Percentiles rank a stretch among this genome's conserved stretches.
phyloP scores from a whole-genome alignment of 2,329 filamentous ascomycete species.

The Microdochium paspali region DNA sequence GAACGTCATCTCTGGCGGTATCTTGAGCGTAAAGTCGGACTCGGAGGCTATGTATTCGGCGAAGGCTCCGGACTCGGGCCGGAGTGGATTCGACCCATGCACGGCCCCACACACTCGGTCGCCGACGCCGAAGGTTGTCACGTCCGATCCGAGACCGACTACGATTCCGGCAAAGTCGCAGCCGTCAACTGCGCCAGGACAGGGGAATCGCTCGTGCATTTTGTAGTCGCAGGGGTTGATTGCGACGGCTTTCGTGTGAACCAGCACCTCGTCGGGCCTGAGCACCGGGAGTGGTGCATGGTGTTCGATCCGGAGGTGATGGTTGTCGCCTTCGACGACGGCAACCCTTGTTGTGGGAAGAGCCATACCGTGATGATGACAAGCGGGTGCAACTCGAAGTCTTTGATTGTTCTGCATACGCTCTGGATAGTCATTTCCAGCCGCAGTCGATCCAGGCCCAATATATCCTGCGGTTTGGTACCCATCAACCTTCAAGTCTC shows the following conservation, averaged over 20 bases:
- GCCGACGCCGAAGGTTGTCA: slow-evolving; percentile 14
- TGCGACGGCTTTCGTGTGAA: slow-evolving; percentile 4
- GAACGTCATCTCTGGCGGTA: slow-evolving; percentile 19
- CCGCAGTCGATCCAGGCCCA: too few relatives aligned
- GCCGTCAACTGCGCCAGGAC: slow-evolving; percentile 4
- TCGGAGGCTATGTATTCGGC: slow-evolving; percentile 21
- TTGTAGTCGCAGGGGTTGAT: slow-evolving; percentile 5
- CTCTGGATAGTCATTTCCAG: too few relatives aligned
- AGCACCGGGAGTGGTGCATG: slow-evolving; percentile 7
- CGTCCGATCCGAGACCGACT: slow-evolving; percentile 1
- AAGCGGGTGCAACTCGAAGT: too few relatives aligned
- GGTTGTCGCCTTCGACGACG: slow-evolving; percentile 4
- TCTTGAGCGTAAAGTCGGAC: slow-evolving; percentile 17
- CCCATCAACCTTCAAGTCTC: too few relatives aligned
- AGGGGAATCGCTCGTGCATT: slow-evolving; percentile 2
- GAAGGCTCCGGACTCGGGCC: slow-evolving; percentile 21
- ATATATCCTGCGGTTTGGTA: too few relatives aligned
- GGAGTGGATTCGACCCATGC: slow-evolving; percentile 19
- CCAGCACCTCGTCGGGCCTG: slow-evolving; percentile 5
- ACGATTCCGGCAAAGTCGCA: slow-evolving; percentile 7
- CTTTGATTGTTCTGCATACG: too few relatives aligned
- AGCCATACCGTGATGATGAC: too few relatives aligned
- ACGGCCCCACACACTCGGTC: slow-evolving; percentile 25
- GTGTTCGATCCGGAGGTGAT: slow-evolving; percentile 4
- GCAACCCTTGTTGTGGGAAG: slow-evolving; percentile 6